phyloP scores from a whole-genome alignment of 1,284 basidiomycete genomes.

The Naganishia sp. region DNA sequence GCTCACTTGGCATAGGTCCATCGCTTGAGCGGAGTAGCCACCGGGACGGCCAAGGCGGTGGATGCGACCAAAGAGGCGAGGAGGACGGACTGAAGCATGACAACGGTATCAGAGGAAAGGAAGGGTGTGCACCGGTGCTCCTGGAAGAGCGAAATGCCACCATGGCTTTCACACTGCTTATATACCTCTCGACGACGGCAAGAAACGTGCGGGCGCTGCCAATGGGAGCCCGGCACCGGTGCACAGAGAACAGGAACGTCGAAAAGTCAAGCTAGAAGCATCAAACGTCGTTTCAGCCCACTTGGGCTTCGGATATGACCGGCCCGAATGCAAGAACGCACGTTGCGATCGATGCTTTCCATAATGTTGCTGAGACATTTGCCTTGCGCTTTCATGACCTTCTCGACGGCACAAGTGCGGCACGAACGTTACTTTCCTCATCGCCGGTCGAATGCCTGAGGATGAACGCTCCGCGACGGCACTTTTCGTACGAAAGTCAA shows the following conservation, averaged over 20 bases:
- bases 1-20: constrained; percentile 40
- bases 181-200: neutral
- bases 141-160: neutral
- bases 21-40: constrained; percentile 33
- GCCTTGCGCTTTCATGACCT: neutral
- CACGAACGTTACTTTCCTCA: too few relatives aligned
- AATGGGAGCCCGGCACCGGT: too few relatives aligned
- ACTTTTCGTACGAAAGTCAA: too few relatives aligned
- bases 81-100: constrained; percentile 17
- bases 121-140: neutral
- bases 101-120: neutral
- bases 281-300: neutral
- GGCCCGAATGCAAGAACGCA: neutral
- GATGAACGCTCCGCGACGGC: too few relatives aligned
- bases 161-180: neutral
- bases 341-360: neutral
- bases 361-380: neutral
- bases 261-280: neutral
- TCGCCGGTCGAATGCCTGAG: too few relatives aligned
- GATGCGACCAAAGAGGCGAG: constrained; percentile 15
- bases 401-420: too few relatives aligned
- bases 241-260: too few relatives aligned
- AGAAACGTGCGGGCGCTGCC: too few relatives aligned
- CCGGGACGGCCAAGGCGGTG: constrained; percentile 9
- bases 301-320: neutral